These are phyloP conservation scores for Nepenthes alata DNA, from an alignment of 179 eudicot species.

Conservation along the genomic window DNA sequence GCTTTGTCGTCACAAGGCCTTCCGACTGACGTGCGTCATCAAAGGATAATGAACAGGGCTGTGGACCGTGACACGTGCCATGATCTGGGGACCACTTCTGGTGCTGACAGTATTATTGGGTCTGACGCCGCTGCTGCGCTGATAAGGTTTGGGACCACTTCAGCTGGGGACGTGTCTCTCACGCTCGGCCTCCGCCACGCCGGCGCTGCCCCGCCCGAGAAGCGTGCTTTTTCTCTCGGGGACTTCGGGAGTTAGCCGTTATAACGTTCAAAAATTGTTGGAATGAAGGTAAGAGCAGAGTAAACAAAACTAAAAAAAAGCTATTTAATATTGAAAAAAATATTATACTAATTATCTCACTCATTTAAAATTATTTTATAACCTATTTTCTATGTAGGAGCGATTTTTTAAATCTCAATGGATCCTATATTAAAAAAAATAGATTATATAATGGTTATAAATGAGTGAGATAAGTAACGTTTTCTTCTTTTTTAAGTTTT, in stretches of 20 bases:
- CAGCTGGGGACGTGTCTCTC: constrained; percentile 20
- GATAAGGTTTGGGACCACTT: constrained; percentile 8
- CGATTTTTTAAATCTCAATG: too few species aligned
- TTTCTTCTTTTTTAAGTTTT: too few species aligned
- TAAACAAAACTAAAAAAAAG: too few species aligned
- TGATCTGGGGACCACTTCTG: constrained; percentile 1
- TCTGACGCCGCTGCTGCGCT: constrained; percentile 3
- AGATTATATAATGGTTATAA: too few species aligned
- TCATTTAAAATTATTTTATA: too few species aligned
- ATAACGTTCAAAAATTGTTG: too few species aligned
- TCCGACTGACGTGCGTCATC: neutral
- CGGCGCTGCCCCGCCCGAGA: constrained; percentile 11
- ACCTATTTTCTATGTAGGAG: too few species aligned
- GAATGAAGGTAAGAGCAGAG: too few species aligned
- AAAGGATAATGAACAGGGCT: neutral
- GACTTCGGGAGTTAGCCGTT: constrained; percentile 10
- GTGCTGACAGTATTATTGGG: neutral
- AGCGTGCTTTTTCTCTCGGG: constrained; percentile 11
- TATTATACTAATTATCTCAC: too few species aligned
- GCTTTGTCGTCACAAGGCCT: neutral
- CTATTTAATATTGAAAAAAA: too few species aligned
- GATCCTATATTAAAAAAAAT: too few species aligned
- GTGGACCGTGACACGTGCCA: neutral
- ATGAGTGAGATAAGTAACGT: too few species aligned
- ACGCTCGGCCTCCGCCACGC: constrained; percentile 23